Evolutionary conservation across 2,329 filamentous ascomycete genomes (phyloP).

Genomic region (Neonectria magnoliae): DNA sequence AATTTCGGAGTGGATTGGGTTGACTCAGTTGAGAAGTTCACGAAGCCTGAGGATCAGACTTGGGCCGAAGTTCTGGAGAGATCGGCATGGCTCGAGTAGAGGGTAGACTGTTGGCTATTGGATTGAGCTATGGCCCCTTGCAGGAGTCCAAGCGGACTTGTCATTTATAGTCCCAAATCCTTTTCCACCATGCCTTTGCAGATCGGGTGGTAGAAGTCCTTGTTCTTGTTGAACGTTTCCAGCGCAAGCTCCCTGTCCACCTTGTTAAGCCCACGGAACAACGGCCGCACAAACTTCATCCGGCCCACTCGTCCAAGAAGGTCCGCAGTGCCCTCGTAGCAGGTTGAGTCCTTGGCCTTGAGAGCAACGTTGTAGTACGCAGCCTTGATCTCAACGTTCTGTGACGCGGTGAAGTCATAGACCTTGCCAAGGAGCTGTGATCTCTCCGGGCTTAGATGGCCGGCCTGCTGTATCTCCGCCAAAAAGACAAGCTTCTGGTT

Average conservation of each 20-base stretch:
- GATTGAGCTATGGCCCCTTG: neutral
- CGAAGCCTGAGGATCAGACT: slow-evolving; percentile 52
- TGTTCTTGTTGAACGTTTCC: slow-evolving; percentile 86
- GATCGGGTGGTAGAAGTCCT: slow-evolving; percentile 95
- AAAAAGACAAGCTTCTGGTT: slow-evolving; percentile 95
- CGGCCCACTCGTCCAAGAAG: slow-evolving; percentile 84
- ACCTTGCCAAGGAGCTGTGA: slow-evolving; percentile 77
- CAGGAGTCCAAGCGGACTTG: neutral
- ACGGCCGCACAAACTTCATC: slow-evolving; percentile 96
- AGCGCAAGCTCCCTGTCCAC: slow-evolving; percentile 80
- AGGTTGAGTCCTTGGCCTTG: slow-evolving; percentile 73
- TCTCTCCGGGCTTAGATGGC: slow-evolving; percentile 70
- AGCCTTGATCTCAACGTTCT: slow-evolving; percentile 87
- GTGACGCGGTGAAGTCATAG: slow-evolving; percentile 78
- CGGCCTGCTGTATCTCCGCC: slow-evolving; percentile 74
- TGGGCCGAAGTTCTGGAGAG: slow-evolving; percentile 59
- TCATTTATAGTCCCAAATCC: slow-evolving; percentile 66
- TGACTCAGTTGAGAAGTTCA: slow-evolving; percentile 57
- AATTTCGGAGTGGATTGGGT: slow-evolving; percentile 66
- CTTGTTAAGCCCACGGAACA: slow-evolving; percentile 80
- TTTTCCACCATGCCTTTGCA: slow-evolving; percentile 88
- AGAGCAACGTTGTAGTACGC: slow-evolving; percentile 85
- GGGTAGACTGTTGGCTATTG: slow-evolving; percentile 1
- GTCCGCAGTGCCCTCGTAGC: slow-evolving; percentile 76
- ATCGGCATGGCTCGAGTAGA: slow-evolving; percentile 54